phyloP scores from a whole-genome alignment of 805 yeast species.

The Danielia reshetovae region DNA sequence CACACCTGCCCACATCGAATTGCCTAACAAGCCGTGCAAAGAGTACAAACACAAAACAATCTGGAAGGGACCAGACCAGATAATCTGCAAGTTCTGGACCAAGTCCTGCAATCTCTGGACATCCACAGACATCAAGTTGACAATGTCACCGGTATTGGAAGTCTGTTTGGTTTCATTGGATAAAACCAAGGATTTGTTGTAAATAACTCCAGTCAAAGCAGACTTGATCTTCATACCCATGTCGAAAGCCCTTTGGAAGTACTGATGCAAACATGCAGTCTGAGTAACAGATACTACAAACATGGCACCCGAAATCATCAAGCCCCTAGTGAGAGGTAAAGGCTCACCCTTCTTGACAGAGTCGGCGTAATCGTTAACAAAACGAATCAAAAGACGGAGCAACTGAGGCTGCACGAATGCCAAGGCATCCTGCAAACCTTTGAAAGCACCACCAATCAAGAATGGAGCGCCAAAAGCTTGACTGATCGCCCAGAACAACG shows the following conservation, averaged over 20 bases:
- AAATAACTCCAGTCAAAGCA: constrained; percentile 61
- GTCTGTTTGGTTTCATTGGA: constrained; percentile 69
- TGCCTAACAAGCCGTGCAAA: constrained; percentile 69
- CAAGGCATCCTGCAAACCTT: constrained; percentile 68
- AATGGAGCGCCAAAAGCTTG: constrained; percentile 74
- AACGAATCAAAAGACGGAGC: constrained; percentile 31
- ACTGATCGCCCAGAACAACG: constrained; percentile 58
- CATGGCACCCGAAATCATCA: constrained; percentile 73
- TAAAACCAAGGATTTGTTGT: constrained; percentile 62
- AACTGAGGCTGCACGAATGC: constrained; percentile 36
- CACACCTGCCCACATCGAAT: constrained; percentile 97
- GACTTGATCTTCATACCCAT: constrained; percentile 75
- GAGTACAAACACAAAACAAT: constrained; percentile 70
- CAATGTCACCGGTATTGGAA: constrained; percentile 88
- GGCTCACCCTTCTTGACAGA: constrained; percentile 34
- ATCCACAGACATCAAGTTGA: constrained; percentile 91
- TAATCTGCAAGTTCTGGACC: constrained; percentile 68
- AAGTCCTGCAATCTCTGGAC: constrained; percentile 84
- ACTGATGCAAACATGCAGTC: constrained; percentile 73
- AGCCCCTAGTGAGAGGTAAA: constrained; percentile 67
- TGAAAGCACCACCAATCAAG: constrained; percentile 66
- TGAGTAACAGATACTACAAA: constrained; percentile 72
- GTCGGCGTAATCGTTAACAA: constrained; percentile 37
- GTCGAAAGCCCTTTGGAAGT: constrained; percentile 70
- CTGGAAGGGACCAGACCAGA: constrained; percentile 95